A percentile compares a stretch with the other conserved stretches of the same genome.
phyloP scores from a whole-genome alignment of 768 basidiomycete genomes.

The Punctularia strigosozonata region DNA sequence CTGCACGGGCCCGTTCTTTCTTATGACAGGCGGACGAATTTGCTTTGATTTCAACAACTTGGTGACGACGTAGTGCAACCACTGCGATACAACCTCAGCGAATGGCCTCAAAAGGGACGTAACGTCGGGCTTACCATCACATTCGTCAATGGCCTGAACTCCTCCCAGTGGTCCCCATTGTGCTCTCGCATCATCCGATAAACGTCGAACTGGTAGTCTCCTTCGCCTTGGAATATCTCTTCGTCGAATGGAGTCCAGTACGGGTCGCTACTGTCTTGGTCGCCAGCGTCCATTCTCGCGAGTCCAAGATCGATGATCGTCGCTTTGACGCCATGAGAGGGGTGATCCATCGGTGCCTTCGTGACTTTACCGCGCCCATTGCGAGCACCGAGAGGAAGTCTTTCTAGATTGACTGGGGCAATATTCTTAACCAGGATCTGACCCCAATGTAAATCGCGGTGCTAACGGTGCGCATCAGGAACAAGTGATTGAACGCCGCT shows the following conservation, averaged over 20 bases:
- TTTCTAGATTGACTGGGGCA: no score
- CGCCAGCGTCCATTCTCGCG: slow-evolving; percentile 65
- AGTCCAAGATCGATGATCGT: slow-evolving; percentile 94
- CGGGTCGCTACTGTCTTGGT: slow-evolving; percentile 27
- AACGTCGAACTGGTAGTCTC: slow-evolving; percentile 90
- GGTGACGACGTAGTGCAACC: slow-evolving; percentile 75
- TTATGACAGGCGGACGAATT: slow-evolving; percentile 38
- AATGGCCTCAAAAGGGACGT: not conserved
- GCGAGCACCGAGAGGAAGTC: slow-evolving; percentile 14
- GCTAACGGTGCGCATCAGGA: slow-evolving; percentile 33
- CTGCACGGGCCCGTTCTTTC: slow-evolving; percentile 16
- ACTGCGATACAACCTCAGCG: slow-evolving; percentile 34
- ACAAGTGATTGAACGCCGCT: not conserved
- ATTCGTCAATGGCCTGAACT: slow-evolving; percentile 75
- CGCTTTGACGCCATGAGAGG: slow-evolving; percentile 52
- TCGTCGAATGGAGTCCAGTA: slow-evolving; percentile 81
- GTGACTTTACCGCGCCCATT: slow-evolving; percentile 6
- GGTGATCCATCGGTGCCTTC: slow-evolving; percentile 51
- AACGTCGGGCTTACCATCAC: slow-evolving; percentile 54
- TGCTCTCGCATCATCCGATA: slow-evolving; percentile 78
- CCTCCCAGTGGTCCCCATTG: slow-evolving; percentile 56
- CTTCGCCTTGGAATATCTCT: slow-evolving; percentile 87
- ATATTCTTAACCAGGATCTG: slow-evolving; percentile 77
- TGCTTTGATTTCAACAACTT: slow-evolving; percentile 67
- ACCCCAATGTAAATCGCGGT: slow-evolving; percentile 98